Evolutionary conservation across 2,329 filamentous ascomycete genomes (phyloP), one percentile per base, ranked within the genome.

Genomic region (Macrophomina phaseolina): DNA sequence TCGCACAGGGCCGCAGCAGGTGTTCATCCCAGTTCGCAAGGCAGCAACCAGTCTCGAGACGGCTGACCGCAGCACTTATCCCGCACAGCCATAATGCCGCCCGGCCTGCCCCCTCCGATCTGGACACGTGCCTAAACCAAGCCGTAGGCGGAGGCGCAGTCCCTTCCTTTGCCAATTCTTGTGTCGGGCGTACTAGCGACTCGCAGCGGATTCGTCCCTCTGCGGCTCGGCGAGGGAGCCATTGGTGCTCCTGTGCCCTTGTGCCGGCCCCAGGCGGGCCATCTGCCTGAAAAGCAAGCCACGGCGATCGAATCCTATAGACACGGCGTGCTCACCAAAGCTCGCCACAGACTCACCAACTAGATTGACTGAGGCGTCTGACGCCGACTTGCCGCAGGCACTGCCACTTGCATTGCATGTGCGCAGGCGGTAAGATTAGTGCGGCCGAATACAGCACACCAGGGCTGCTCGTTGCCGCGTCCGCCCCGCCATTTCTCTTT

Each of bases 141-240:
- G 56, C 32, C n/a, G 23, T 38, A 14, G 58, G 58, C 58, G 45
- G 58, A 62, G 58, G 58, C 58, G 58, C 58, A 62, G 58, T 38
- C 30, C 45, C 28, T 40, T 56, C 36, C 32, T 38, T 28, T 42
- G 3, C 18, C 36, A 40, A 7, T 40, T 28, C 40, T 4, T 46
- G 56, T 42, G n/a, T n/a, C 30, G 56, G 56, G 18, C 18, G 28
- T 8, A 5, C 18, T 30, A 14, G 9, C 14, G 12, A 34, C 9
- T 8, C 16, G 40, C 42, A 46, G 23, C 38, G 40, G 28, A 46
- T n/a, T 32, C 56, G n/a, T 16, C 28, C 40, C 11, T n/a, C 42
- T 34, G 14, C 28, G 55, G n/a, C 48, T 9, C 55, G 16, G 28
- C 28, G 5, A 18, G 5, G 38, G 28, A 18, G 55, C 48, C 28